These are phyloP conservation scores for Globisporangium camurandrum DNA, from an alignment of 352 stramenopile genomes.

Conservation along the genomic window DNA sequence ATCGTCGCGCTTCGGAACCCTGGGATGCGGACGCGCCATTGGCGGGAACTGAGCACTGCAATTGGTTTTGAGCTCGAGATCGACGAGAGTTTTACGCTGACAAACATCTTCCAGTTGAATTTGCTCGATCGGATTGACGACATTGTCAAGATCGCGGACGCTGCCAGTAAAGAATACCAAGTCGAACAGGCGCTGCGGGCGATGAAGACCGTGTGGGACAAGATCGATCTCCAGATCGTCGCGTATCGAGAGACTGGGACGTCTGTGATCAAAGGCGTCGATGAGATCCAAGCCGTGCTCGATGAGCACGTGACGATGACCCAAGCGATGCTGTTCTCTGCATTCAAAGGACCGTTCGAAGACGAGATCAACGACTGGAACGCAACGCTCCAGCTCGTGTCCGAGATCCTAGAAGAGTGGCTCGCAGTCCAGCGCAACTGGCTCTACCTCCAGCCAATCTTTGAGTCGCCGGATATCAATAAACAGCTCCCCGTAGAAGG, in stretches of 20 bases:
- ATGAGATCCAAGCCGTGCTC: slow-evolving; percentile 91
- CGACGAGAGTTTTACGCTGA: slow-evolving; percentile 84
- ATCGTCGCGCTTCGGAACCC: slow-evolving; percentile 89
- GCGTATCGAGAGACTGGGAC: slow-evolving; percentile 91
- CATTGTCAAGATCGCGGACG: slow-evolving; percentile 90
- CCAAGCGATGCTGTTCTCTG: slow-evolving; percentile 94
- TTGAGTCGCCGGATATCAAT: slow-evolving; percentile 94
- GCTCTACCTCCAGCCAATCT: slow-evolving; percentile 95
- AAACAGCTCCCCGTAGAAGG: slow-evolving; percentile 93
- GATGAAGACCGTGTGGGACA: slow-evolving; percentile 90
- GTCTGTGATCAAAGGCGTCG: slow-evolving; percentile 91
- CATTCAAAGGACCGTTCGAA: slow-evolving; percentile 94
- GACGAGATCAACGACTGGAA: slow-evolving; percentile 93
- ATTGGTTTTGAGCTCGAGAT: slow-evolving; percentile 83
- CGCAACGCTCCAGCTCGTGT: slow-evolving; percentile 84
- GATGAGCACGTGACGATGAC: slow-evolving; percentile 96
- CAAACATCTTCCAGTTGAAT: slow-evolving; percentile 81
- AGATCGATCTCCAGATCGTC: slow-evolving; percentile 86
- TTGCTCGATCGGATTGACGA: slow-evolving; percentile 83
- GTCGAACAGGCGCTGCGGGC: slow-evolving; percentile 90
- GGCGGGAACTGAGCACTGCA: slow-evolving; percentile 84
- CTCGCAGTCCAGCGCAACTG: slow-evolving; percentile 92
- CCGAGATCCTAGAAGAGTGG: slow-evolving; percentile 93
- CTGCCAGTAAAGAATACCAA: slow-evolving; percentile 92
- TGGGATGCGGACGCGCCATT: slow-evolving; percentile 93